A percentile compares a stretch with the other conserved stretches of the same genome.
Conservation (phyloP, 108 stramenopile species). For the Cylindrotheca fusiformis region DNA sequence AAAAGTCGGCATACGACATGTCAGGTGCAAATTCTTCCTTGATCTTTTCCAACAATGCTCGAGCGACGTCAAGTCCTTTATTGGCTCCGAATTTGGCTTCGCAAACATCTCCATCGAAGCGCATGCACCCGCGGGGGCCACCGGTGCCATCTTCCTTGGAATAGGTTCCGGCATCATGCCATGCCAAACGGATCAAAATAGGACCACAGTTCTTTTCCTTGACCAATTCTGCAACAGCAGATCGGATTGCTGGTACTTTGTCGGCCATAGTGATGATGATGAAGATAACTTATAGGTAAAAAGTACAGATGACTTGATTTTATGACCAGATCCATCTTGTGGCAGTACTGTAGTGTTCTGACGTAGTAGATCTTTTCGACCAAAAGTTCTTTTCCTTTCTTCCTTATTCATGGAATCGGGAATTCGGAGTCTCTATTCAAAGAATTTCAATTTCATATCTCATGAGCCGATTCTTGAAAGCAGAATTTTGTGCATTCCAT, state of each 20-base stretch:
- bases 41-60: conserved; percentile 58
- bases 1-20: conserved; percentile 81
- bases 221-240: conserved; percentile 73
- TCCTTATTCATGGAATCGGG: too few relatives aligned
- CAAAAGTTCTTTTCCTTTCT: too few relatives aligned
- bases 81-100: conserved; percentile 71
- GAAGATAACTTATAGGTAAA: too few relatives aligned
- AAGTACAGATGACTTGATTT: too few relatives aligned
- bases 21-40: conserved; percentile 57
- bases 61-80: conserved; percentile 64
- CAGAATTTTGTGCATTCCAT: too few relatives aligned
- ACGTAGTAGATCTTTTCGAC: too few relatives aligned
- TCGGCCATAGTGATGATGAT: too few relatives aligned
- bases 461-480: too few relatives aligned
- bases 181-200: conserved; percentile 93
- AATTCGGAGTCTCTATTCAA: too few relatives aligned
- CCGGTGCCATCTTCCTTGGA: conserved; percentile 57
- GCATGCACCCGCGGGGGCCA: conserved; percentile 59
- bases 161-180: conserved; percentile 94
- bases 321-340: too few relatives aligned
- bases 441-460: too few relatives aligned
- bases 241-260: neutral
- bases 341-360: too few relatives aligned
- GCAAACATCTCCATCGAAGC: conserved; percentile 46
- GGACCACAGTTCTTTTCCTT: conserved; percentile 86